phyloP scores from a whole-genome alignment of 345 rosid species.

The Durio zibethinus region DNA sequence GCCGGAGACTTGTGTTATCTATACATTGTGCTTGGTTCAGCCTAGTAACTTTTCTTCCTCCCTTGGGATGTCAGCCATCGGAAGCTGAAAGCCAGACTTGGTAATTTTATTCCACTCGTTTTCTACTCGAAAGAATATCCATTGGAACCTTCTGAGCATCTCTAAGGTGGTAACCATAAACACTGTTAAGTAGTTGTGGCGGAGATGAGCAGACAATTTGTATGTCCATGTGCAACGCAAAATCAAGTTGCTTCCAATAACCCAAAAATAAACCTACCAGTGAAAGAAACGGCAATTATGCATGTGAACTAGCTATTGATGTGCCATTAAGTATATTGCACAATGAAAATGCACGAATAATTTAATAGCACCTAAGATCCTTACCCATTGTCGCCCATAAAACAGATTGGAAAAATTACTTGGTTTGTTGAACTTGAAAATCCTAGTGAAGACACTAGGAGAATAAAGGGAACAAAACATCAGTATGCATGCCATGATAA shows the following conservation, averaged over 20 bases:
- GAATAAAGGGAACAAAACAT: not conserved
- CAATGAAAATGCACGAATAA: not conserved
- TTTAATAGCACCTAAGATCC: slow-evolving; percentile 13
- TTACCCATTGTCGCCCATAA: slow-evolving; percentile 83
- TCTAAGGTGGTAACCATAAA: slow-evolving; percentile 65
- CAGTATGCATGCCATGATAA: not conserved
- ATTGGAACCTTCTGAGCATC: slow-evolving; percentile 83
- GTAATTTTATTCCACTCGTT: slow-evolving; percentile 93
- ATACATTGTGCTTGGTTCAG: slow-evolving; percentile 58
- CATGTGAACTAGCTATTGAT: not conserved
- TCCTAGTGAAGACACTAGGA: slow-evolving; percentile 73
- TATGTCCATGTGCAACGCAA: slow-evolving; percentile 94
- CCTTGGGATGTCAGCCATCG: slow-evolving; percentile 45
- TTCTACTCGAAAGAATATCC: slow-evolving; percentile 96
- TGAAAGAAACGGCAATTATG: not conserved
- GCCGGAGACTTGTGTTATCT: slow-evolving; percentile 21
- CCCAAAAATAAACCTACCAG: slow-evolving; percentile 85
- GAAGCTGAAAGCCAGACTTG: slow-evolving; percentile 55
- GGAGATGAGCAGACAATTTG: slow-evolving; percentile 92
- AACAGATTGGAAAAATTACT: slow-evolving; percentile 47
- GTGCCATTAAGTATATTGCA: not conserved
- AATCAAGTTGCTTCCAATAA: slow-evolving; percentile 84
- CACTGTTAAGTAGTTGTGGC: slow-evolving; percentile 79
- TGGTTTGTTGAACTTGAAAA: slow-evolving; percentile 84
- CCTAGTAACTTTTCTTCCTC: slow-evolving; percentile 73